Evolutionary conservation across 139 green algal species (phyloP), one percentile per base, ranked within the genome.

Genomic region (Zygnema circumcarinatum): DNA sequence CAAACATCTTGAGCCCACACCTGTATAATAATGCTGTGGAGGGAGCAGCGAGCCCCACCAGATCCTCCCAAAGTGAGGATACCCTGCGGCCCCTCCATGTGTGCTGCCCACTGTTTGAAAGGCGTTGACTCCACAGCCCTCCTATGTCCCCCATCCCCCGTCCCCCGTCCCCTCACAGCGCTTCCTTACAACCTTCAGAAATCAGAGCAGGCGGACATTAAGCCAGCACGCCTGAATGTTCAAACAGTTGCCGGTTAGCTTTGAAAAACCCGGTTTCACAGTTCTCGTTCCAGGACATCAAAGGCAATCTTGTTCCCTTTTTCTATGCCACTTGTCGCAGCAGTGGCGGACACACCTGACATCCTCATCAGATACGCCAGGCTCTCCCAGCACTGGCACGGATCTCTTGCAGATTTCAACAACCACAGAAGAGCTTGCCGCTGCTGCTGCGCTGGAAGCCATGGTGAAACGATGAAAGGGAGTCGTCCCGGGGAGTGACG

Each of bases 1-100:
- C n/a, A n/a, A n/a, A n/a, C n/a, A n/a, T n/a, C n/a, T n/a, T n/a
- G n/a, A n/a, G n/a, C n/a, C n/a, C n/a, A n/a, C 36, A 78, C 69
- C 69, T 78, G 69, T 11, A 78, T 16, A 11, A 41, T 7, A 25
- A 78, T 78, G 7, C 16, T 11, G 7, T 20, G n/a, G 2, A 83
- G 75, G 3, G 75, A 83, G 33, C 32, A 47, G 75, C 75, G 75
- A 47, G 75, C n/a, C 39, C 75, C 75, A 21, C 75, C 75, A 33
- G 32, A 2, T 20, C 75, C 75, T 52, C 75, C 75, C 2, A 83
- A 3, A 33, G 75, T 72, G 33, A 83, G 75, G 33, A 83, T 47
- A 3, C 75, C 75, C 2, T 25, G 53, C 2, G 32, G 32, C 33
- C 33, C 32, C 75, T 2, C 2, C n/a, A 83, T 42, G 33, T 47